Conservation (phyloP, 1,139 yeast species). For the Zhuliangozyma blackwelliae region DNA sequence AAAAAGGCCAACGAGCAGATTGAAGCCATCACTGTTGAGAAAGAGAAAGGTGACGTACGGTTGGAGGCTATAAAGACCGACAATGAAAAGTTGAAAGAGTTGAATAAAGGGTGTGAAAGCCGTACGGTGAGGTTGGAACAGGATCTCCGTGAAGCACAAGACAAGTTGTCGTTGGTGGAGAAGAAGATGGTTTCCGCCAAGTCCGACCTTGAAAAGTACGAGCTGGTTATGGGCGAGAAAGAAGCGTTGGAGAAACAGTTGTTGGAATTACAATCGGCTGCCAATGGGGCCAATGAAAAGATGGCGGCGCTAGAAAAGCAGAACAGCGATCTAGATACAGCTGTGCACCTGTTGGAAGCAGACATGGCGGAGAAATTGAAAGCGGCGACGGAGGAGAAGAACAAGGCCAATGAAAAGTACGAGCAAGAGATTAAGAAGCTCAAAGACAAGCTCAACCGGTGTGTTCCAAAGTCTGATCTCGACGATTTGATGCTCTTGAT, state of each 20-base stretch:
- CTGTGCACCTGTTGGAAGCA: constrained; percentile 2
- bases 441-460: constrained; percentile 14
- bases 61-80: no score
- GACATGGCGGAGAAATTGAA: constrained; percentile 2
- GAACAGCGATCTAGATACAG: constrained; percentile 5
- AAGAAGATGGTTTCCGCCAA: background rate
- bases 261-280: no score
- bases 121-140: no score
- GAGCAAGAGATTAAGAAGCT: constrained; percentile 11
- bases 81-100: constrained; percentile 2
- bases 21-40: background rate
- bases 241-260: constrained; percentile 1
- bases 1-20: constrained; percentile 2
- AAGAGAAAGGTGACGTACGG: no score
- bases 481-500: constrained; percentile 76
- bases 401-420: constrained; percentile 6
- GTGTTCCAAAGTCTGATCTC: constrained; percentile 56
- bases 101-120: no score
- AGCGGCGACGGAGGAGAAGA: constrained; percentile 2
- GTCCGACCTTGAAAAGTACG: no score
- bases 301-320: constrained; percentile 1
- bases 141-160: constrained; percentile 2
- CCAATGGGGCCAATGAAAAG: background rate
- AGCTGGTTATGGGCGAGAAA: background rate
- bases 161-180: constrained; percentile 10